Base-by-base conservation (phyloP, 176 grass and related monocot genomes). In the Secale cereale region DNA sequence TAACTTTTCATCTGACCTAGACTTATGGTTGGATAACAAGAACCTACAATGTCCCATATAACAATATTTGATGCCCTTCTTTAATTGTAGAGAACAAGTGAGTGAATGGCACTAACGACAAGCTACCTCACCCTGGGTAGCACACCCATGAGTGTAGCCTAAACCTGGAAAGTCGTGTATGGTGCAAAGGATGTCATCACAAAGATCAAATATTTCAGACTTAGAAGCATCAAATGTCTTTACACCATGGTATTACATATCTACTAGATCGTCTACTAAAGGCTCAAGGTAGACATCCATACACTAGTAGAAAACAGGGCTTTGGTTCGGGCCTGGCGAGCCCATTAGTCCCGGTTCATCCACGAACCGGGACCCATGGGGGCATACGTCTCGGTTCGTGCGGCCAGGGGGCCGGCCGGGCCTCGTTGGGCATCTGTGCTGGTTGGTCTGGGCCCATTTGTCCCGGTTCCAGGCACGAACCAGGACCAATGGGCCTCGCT, bases 1-100 rank as follows among this genome's bases (percentile, higher is more conserved):
- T 82, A 23, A 59, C 19, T 82, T 26, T 39, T 23, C 22, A 71
- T 28, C 16, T 39, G 2, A 59, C 23, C 66, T 20, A 59, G 59
- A 59, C 17, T 3, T 40, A 5, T 71, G 80, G 1, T 71, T 1
- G 5, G 66, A 54, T 74, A 40, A 10, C 74, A 83, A 74, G 35
- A 72, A 73, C 20, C 48, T 59, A 2, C 8, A 66, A 39, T 82
- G 80, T 22, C 66, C 30, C 80, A 71, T 59, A 52, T 59, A 82
- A 8, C 54, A 32, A 1, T 17, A 27, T 32, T 82, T 82, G 8
- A 66, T 22, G 1, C 80, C 80, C 33, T 82, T 59, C 39, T 82
- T 82, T 14, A 82, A 20, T 70, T 82, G 64, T 10, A 68, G 0
- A 33, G 41, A 50, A 68, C 29, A 81, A 33, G 40, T 35, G 30